A percentile compares a stretch with the other conserved stretches of the same genome.
Evolutionary conservation across 176 grass and related monocot species (phyloP).

Genomic region (Alloteropsis semialata): DNA sequence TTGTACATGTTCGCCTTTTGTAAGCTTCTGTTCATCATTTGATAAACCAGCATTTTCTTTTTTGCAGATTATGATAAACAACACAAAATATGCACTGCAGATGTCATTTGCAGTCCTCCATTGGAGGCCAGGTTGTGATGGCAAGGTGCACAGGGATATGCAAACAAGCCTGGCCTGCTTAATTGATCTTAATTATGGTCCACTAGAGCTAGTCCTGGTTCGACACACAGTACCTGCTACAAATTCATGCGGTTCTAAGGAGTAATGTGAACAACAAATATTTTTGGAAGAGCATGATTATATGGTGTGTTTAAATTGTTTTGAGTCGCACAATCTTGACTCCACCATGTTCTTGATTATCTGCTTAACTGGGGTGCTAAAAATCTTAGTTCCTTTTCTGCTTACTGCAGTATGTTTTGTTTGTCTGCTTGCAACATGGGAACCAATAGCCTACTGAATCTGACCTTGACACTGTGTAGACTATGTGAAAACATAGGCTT

Average conservation of each 20-base stretch:
- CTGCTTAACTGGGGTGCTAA: neutral
- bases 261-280: constrained; percentile 48
- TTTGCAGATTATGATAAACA: constrained; percentile 50
- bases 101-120: constrained; percentile 46
- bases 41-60: constrained; percentile 6
- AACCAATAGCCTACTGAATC: neutral
- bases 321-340: neutral
- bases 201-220: constrained; percentile 34
- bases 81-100: constrained; percentile 36
- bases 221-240: constrained; percentile 41
- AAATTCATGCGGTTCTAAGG: constrained; percentile 46
- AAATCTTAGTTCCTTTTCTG: neutral
- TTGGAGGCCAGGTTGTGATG: constrained; percentile 51
- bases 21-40: neutral
- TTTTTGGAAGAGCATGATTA: constrained; percentile 55
- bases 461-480: neutral
- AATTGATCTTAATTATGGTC: constrained; percentile 52
- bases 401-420: neutral
- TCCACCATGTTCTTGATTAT: neutral
- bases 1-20: neutral
- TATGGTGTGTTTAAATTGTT: constrained; percentile 30
- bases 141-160: constrained; percentile 22
- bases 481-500: neutral
- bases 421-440: neutral
- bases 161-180: constrained; percentile 38